Base-by-base conservation (phyloP, 345 rosid genomes). In the Adansonia digitata region DNA sequence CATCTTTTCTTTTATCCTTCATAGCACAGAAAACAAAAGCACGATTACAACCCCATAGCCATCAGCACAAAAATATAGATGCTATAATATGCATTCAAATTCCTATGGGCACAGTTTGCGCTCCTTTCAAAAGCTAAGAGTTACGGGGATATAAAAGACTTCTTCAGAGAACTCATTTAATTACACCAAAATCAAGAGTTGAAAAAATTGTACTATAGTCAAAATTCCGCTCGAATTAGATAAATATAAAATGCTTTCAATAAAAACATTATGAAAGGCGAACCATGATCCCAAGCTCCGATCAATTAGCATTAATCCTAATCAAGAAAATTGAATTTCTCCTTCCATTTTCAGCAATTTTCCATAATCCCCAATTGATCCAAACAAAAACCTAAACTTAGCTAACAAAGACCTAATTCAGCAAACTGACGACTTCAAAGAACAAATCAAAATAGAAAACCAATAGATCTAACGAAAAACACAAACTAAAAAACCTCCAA, bases 1-100 rank as follows among this genome's bases (percentile, higher is more conserved):
- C 99, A 92, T 96, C 99, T 87, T 93, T 96, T 82, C 99, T 89
- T 91, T 93, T 96, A 84, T 96, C 99, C 99, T 96, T 64, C 81
- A 80, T 31, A 76, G 77, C 29, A 75, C 11, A 31, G 35, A 77
- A 65, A 68, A 66, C 45, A 24, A 74, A 71, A 27, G 11, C 39
- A 60, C 5, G 20, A 31, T 59, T 60, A 60, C 20, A 60, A 60
- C 15, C 22, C 20, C 65, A 31, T 29, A 60, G 31, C 40, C 65
- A 31, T 15, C 15, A 60, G 20, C 39, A 29, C 20, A 31, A 68
- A 72, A 52, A 27, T 10, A 46, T 3, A 59, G 63, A 60, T 26
- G 40, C n/a, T 14, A 34, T 62, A 40, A 74, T 56, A 53, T 53
- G 35, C 63, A 75, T 55, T 51, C 43, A 26, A 75, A 22, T 37